Evolutionary conservation across 2,329 filamentous ascomycete genomes (phyloP).

Genomic region (Pyricularia grisea): DNA sequence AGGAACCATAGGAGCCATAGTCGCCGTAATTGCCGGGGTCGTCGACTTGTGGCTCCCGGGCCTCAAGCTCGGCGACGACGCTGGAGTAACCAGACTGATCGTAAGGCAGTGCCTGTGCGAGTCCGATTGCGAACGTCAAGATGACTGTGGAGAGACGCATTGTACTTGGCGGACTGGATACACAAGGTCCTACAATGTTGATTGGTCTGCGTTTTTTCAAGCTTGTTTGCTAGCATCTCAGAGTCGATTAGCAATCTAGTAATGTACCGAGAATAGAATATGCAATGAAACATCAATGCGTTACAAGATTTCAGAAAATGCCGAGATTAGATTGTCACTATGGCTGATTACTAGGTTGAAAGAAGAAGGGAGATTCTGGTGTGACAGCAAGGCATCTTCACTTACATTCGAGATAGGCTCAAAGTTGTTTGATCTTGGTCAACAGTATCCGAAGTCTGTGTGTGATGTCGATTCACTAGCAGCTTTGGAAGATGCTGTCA

Average conservation of each 20-base stretch:
- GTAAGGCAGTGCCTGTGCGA: neutral
- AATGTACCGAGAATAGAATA: neutral
- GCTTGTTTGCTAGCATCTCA: neutral
- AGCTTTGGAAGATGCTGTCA: neutral
- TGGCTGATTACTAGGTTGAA: neutral
- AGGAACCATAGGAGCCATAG: conserved; percentile 3
- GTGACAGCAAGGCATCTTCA: neutral
- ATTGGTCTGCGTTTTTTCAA: neutral
- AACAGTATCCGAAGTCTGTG: neutral
- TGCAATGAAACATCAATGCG: neutral
- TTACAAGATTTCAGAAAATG: neutral
- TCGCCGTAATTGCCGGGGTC: conserved; percentile 3
- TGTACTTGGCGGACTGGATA: neutral
- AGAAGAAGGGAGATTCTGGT: neutral
- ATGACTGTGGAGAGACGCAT: conserved; percentile 1
- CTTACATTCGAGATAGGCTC: neutral
- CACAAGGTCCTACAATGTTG: neutral
- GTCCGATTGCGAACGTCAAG: neutral
- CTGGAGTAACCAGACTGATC: neutral
- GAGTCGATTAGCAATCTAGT: neutral
- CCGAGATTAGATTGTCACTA: neutral
- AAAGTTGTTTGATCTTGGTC: neutral
- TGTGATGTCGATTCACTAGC: neutral
- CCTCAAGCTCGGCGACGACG: neutral
- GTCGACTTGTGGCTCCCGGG: neutral